phyloP scores from a whole-genome alignment of 2,329 filamentous ascomycete genomes.

The Penicillium glabrum region DNA sequence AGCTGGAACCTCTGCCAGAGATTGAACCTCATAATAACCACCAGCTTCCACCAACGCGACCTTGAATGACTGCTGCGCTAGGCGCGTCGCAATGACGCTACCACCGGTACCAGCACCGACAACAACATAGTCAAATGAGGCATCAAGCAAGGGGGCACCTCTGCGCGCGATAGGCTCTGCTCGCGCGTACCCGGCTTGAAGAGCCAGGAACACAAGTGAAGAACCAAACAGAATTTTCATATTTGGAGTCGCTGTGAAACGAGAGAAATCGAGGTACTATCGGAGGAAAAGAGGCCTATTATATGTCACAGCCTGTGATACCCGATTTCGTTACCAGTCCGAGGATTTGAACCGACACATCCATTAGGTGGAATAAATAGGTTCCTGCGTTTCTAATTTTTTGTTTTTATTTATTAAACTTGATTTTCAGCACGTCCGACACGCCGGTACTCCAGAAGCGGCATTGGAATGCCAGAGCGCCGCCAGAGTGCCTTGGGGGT shows the following conservation, averaged over 20 bases:
- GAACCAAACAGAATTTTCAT: conserved; percentile 5
- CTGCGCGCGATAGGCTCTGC: not conserved
- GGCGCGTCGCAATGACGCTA: conserved; percentile 22
- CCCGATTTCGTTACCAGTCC: not conserved
- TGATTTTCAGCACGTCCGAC: not conserved
- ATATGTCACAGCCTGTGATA: not conserved
- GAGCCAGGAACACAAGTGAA: conserved; percentile 3
- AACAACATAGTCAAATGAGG: conserved; percentile 28
- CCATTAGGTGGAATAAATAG: not conserved
- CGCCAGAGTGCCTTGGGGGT: not conserved
- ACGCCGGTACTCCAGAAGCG: not conserved
- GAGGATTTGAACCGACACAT: not conserved
- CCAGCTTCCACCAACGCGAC: conserved; percentile 34
- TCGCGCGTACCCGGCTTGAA: conserved; percentile 3
- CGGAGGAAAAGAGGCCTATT: not conserved
- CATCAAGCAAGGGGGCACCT: conserved; percentile 1
- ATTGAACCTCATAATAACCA: conserved; percentile 25
- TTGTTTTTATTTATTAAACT: not conserved
- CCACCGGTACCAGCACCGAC: conserved; percentile 29
- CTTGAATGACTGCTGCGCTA: conserved; percentile 22
- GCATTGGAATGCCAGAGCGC: not conserved
- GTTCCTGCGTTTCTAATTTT: not conserved
- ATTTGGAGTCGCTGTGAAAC: not conserved
- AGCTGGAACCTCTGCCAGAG: conserved; percentile 18
- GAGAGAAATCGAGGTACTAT: not conserved